Evolutionary conservation across 2,329 filamentous ascomycete genomes (phyloP).

Genomic region (Sporothrix protearum): DNA sequence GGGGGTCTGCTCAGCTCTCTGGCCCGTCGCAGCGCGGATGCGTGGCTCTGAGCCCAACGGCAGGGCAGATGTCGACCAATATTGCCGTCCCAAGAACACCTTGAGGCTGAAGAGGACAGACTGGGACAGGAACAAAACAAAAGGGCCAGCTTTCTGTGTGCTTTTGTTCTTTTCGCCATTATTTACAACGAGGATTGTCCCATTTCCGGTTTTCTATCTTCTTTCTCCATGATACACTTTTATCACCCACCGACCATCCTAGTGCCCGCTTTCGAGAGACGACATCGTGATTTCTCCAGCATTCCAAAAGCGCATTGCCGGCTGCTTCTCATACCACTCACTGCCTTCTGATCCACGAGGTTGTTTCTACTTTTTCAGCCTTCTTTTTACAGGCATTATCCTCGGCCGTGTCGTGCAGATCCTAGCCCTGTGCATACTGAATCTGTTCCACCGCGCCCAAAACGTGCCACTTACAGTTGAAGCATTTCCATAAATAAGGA

Average conservation of each 20-base stretch:
- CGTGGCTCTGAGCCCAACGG: neutral
- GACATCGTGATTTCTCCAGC: constrained; percentile 3
- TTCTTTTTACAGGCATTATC: neutral
- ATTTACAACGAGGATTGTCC: constrained; percentile 15
- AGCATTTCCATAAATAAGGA: constrained; percentile 12
- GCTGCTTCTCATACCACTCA: neutral
- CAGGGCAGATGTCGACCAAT: neutral
- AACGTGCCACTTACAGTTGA: neutral
- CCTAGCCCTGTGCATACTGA: neutral
- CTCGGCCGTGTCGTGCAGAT: neutral
- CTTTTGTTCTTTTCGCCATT: neutral
- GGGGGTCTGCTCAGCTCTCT: neutral
- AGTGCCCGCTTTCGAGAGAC: neutral
- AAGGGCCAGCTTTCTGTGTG: neutral
- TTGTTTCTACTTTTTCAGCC: neutral
- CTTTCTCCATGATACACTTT: neutral
- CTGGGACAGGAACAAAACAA: neutral
- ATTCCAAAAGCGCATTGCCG: neutral
- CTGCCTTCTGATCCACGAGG: neutral
- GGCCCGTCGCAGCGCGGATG: neutral
- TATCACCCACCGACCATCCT: constrained; percentile 1
- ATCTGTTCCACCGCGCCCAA: neutral
- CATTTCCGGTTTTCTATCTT: neutral
- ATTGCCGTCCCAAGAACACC: neutral
- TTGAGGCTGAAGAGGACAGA: neutral